phyloP scores from a whole-genome alignment of 1,284 basidiomycete genomes.

The Leccinum pachyderme region DNA sequence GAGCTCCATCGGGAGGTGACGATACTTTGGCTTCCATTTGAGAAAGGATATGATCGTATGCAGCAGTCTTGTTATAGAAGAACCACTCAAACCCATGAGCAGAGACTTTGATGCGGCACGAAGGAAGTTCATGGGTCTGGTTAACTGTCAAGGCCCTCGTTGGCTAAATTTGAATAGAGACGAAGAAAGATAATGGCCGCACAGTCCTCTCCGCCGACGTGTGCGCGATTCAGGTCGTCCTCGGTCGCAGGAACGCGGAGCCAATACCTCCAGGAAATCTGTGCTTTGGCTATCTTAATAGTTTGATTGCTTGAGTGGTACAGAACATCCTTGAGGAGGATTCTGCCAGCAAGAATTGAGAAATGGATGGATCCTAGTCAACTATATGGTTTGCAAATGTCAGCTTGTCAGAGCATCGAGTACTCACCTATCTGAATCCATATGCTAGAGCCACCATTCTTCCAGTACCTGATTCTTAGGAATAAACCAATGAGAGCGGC shows the following conservation, averaged over 20 bases:
- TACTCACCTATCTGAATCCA: constrained; percentile 76
- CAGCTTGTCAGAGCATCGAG: not conserved
- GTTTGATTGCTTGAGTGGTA: constrained; percentile 92
- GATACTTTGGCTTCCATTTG: constrained; percentile 55
- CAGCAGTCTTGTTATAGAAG: constrained; percentile 84
- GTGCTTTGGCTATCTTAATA: constrained; percentile 76
- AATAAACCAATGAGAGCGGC: constrained; percentile 61
- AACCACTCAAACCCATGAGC: constrained; percentile 88
- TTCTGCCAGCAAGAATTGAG: constrained; percentile 82
- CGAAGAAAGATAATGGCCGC: constrained; percentile 19
- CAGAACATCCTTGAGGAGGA: constrained; percentile 80
- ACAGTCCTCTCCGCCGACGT: constrained; percentile 51
- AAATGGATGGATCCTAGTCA: constrained; percentile 77
- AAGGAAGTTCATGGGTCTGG: constrained; percentile 41
- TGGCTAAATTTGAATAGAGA: not conserved
- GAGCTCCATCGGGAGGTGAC: constrained; percentile 26
- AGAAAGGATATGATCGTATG: constrained; percentile 82
- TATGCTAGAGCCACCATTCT: constrained; percentile 61
- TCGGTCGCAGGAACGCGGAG: constrained; percentile 67
- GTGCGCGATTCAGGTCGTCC: constrained; percentile 59
- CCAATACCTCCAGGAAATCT: constrained; percentile 93
- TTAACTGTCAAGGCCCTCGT: constrained; percentile 30
- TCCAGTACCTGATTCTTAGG: constrained; percentile 71
- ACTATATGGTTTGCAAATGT: constrained; percentile 1
- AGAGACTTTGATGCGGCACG: constrained; percentile 77